Evolutionary conservation across 2,329 filamentous ascomycete species (phyloP).

Genomic region (Verticillium longisporum): DNA sequence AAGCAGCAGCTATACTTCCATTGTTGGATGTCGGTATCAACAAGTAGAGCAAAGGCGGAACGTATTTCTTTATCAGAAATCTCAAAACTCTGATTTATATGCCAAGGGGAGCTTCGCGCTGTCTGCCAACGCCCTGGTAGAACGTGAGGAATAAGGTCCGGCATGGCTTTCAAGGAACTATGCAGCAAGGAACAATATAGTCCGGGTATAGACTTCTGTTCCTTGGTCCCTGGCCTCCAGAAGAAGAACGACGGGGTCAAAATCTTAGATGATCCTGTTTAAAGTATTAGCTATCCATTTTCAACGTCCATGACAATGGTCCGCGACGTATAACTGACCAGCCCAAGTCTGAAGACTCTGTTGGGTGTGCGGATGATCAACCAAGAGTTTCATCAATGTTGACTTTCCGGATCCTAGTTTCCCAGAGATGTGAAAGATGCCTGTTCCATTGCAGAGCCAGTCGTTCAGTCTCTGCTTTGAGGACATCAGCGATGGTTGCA

Average conservation of each 20-base stretch:
- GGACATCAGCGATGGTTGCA: neutral
- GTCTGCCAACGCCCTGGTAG: neutral
- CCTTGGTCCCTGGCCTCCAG: conserved; percentile 14
- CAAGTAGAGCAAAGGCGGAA: neutral
- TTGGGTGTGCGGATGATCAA: neutral
- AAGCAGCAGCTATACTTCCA: conserved; percentile 2
- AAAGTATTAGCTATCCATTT: neutral
- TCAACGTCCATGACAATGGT: neutral
- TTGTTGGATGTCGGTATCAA: neutral
- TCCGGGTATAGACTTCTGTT: conserved; percentile 13
- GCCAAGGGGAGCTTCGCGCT: neutral
- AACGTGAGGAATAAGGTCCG: neutral
- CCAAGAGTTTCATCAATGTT: neutral
- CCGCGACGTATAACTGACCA: neutral
- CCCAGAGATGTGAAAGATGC: neutral
- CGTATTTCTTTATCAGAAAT: neutral
- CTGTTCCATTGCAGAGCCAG: neutral
- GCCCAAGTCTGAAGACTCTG: neutral
- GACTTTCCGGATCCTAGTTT: neutral
- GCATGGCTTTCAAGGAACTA: conserved; percentile 4
- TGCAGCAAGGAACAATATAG: conserved; percentile 14
- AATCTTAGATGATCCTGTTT: neutral
- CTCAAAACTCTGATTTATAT: neutral
- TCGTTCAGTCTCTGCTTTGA: neutral
- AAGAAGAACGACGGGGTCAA: conserved; percentile 18